Evolutionary conservation across 108 stramenopile genomes (phyloP), one percentile per base, ranked within the genome.

Genomic region (Chaetoceros muelleri): DNA sequence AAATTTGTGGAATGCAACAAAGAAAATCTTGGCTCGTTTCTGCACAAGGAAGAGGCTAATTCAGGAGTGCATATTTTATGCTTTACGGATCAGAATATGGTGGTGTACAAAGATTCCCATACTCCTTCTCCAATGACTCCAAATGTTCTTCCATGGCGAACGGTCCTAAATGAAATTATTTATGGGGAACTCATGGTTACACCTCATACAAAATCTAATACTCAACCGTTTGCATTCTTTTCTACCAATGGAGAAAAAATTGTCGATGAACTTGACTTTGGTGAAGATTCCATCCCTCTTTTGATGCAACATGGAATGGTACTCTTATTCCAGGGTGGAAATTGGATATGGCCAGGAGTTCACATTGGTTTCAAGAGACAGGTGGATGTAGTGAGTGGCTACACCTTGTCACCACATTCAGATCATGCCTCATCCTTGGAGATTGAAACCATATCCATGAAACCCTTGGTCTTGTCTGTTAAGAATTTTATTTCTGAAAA

Each of bases 281-380:
- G 13, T 5, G 34, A 5, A 40, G 49, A 51, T 5, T 25, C 25
- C 5, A 24, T 51, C 49, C 5, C 5, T 8, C 8, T 8, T 24
- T 24, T 51, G 49, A 8, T 51, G 8, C 5, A 51, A 10, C 29
- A 46, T 13, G 80, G 73, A 26, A 72, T 83, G 72, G 49, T 80
- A 2, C 22, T 84, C 2, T 21, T 84, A 40, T 57, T 75, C 44
- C 48, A 80, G 55, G 82, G 86, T 8, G 86, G 81, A 10, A 70
- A 64, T 34, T 88, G 79, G 74, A 61, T 76, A 5, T 84, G 82
- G 82, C 86, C 82, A 1, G 86, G 82, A 45, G 74, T 88, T 10
- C 45, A 51, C 1, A 58, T 71, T n/a, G 85, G 85, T 20, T 83
- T 81, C 56, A 44, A 66, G 31, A 66, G 85, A 5, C 30, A 23